phyloP scores from a whole-genome alignment of 352 stramenopile genomes.

The Aphanomyces stellatus region DNA sequence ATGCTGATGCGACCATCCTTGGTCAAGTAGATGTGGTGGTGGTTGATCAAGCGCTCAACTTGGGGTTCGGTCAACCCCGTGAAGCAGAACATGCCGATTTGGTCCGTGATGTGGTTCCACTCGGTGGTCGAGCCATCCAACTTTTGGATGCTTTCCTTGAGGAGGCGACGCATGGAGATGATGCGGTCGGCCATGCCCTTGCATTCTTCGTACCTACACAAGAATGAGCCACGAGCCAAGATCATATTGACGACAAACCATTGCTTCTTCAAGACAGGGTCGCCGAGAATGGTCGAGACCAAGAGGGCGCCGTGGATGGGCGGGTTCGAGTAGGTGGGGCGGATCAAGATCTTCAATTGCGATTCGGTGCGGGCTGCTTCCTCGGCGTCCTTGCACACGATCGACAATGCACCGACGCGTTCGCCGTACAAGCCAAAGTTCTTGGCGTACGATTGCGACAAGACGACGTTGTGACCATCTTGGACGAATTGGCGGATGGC shows the following conservation, averaged over 20 bases:
- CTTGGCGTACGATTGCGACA: constrained; percentile 99
- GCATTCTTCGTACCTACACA: constrained; percentile 78
- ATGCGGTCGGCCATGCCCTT: constrained; percentile 95
- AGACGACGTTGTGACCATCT: constrained; percentile 94
- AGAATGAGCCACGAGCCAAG: constrained; percentile 21
- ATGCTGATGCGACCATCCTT: constrained; percentile 97
- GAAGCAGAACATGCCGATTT: constrained; percentile 99
- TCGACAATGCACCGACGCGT: constrained; percentile 93
- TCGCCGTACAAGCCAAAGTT: constrained; percentile 99
- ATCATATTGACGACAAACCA: constrained; percentile 36
- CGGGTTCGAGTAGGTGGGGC: constrained; percentile 99
- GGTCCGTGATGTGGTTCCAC: constrained; percentile 97
- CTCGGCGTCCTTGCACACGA: constrained; percentile 90
- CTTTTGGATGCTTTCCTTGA: constrained; percentile 79
- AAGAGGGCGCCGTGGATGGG: constrained; percentile 97
- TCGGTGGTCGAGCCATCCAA: constrained; percentile 69
- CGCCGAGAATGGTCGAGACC: constrained; percentile 94
- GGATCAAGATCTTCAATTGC: constrained; percentile 99
- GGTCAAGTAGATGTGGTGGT: constrained; percentile 98
- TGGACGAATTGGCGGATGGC: constrained; percentile 92
- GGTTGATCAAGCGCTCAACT: constrained; percentile 88
- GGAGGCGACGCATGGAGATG: constrained; percentile 86
- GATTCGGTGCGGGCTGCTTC: constrained; percentile 93
- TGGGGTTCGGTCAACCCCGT: constrained; percentile 94
- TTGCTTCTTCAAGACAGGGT: constrained; percentile 87